These are phyloP conservation scores for Blastobotrys indianensis DNA, from an alignment of 1,139 yeast genomes.

Conservation along the genomic window DNA sequence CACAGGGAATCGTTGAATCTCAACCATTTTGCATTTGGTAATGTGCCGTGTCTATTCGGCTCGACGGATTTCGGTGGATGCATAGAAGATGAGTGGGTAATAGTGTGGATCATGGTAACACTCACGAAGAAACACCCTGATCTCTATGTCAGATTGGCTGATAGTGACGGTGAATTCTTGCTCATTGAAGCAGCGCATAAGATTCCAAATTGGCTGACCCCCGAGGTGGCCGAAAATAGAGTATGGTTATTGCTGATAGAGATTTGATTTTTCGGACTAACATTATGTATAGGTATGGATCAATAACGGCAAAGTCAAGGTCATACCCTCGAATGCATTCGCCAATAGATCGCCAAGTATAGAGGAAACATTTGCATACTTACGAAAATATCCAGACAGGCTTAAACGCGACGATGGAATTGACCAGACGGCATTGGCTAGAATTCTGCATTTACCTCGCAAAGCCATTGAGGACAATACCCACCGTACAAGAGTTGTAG, in stretches of 20 bases:
- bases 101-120: conserved; percentile 39
- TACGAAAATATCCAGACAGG: conserved; percentile 5
- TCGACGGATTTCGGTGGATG: conserved; percentile 41
- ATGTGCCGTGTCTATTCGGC: conserved; percentile 39
- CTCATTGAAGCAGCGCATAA: conserved; percentile 44
- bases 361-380: conserved; percentile 12
- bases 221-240: conserved; percentile 39
- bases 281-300: conserved; percentile 23
- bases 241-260: conserved; percentile 19
- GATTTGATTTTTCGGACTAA: neutral
- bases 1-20: conserved; percentile 24
- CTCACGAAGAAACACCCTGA: conserved; percentile 35
- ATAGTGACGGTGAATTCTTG: conserved; percentile 53
- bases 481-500: conserved; percentile 16
- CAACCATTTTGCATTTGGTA: conserved; percentile 7
- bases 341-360: conserved; percentile 8
- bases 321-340: conserved; percentile 21
- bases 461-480: conserved; percentile 13
- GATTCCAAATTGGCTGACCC: conserved; percentile 43
- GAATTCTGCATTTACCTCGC: conserved; percentile 11
- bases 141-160: conserved; percentile 45
- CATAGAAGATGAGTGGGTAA: conserved; percentile 43
- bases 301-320: conserved; percentile 20
- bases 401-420: conserved; percentile 7
- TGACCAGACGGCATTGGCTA: conserved; percentile 10